phyloP scores from a whole-genome alignment of 495 filamentous ascomycete genomes.

The Talaromyces proteolyticus region DNA sequence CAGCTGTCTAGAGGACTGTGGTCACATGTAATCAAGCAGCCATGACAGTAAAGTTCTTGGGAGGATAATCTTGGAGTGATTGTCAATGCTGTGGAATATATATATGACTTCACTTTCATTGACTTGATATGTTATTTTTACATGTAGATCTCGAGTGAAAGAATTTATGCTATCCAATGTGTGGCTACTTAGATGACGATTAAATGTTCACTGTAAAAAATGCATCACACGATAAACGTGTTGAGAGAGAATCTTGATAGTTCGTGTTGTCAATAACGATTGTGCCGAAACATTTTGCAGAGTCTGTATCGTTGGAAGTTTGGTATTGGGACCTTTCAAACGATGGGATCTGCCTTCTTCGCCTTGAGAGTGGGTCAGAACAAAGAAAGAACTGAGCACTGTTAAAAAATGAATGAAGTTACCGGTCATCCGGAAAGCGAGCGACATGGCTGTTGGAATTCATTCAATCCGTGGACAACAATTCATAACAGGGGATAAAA shows the following conservation, averaged over 20 bases:
- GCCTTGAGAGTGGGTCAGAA: neutral
- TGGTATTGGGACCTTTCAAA: too few relatives aligned
- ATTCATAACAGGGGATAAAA: too few relatives aligned
- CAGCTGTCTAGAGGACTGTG: neutral
- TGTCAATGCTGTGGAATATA: neutral
- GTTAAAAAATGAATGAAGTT: neutral
- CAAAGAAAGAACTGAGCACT: neutral
- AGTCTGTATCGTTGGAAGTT: too few relatives aligned
- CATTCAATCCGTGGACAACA: neutral
- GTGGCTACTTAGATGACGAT: neutral
- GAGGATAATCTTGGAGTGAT: neutral
- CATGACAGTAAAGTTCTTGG: neutral
- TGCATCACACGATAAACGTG: neutral
- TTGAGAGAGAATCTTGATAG: neutral
- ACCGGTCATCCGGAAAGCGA: neutral
- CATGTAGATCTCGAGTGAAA: neutral
- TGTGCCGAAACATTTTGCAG: neutral
- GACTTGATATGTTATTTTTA: neutral
- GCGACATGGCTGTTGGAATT: neutral
- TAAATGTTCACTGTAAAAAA: neutral
- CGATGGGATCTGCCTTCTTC: too few relatives aligned
- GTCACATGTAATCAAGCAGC: neutral
- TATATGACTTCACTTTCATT: too few relatives aligned
- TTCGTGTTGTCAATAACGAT: neutral
- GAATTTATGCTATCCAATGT: neutral